phyloP scores from a whole-genome alignment of 2,329 filamentous ascomycete genomes.

The Colletotrichum plurivorum region DNA sequence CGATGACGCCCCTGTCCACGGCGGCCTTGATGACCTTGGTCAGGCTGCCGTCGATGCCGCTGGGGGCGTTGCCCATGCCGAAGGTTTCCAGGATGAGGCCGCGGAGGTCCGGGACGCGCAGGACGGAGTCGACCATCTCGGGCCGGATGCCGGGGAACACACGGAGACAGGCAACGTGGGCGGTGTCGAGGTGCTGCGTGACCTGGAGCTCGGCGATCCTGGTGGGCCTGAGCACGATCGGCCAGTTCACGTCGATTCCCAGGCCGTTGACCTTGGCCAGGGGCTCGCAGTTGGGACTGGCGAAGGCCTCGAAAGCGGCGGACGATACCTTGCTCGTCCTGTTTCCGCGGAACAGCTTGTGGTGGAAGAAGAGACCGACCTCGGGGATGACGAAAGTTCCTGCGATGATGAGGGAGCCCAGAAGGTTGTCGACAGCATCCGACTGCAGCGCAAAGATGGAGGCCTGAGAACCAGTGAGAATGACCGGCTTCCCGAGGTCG shows the following conservation, averaged over 20 bases:
- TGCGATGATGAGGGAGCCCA: constrained; percentile 89
- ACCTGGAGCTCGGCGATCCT: constrained; percentile 81
- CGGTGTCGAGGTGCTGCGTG: constrained; percentile 82
- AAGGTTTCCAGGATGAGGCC: constrained; percentile 93
- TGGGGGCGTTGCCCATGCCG: constrained; percentile 92
- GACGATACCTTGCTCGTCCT: constrained; percentile 90
- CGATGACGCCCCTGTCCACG: constrained; percentile 84
- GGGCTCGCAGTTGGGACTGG: constrained; percentile 87
- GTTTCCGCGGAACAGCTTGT: constrained; percentile 91
- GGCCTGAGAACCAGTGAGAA: constrained; percentile 86
- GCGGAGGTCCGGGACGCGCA: constrained; percentile 81
- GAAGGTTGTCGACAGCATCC: constrained; percentile 91
- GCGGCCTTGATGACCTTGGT: constrained; percentile 83
- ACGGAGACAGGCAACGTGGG: constrained; percentile 90
- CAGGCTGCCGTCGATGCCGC: constrained; percentile 83
- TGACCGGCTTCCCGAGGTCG: constrained; percentile 91
- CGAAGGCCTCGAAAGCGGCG: constrained; percentile 88
- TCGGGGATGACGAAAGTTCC: constrained; percentile 95
- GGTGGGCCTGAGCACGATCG: constrained; percentile 80
- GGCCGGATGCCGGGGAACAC: constrained; percentile 94
- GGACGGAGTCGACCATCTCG: constrained; percentile 91
- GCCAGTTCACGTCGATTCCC: constrained; percentile 86
- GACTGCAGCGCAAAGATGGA: constrained; percentile 93
- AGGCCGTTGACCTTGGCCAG: constrained; percentile 86
- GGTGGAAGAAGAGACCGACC: constrained; percentile 94